phyloP scores from a whole-genome alignment of 2,329 filamentous ascomycete species.

The Xylariales sp. region DNA sequence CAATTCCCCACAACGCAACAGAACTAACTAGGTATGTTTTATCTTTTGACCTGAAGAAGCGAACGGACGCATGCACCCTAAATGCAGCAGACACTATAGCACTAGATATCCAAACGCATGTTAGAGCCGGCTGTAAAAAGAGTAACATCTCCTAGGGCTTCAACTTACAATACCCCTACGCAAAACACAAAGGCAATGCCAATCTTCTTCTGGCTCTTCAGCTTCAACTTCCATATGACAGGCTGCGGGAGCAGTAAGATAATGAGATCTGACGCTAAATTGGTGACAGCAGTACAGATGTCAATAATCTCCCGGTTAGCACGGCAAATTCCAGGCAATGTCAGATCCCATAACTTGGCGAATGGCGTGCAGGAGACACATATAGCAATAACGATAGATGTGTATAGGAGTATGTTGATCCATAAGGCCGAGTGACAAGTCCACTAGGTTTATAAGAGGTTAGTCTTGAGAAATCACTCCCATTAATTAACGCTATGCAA shows the following conservation, averaged over 20 bases:
- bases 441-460: constrained; percentile 17
- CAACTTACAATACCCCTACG: constrained; percentile 28
- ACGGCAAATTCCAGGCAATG: constrained; percentile 23
- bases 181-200: constrained; percentile 32
- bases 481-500: not conserved
- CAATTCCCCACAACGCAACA: constrained; percentile 26
- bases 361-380: constrained; percentile 27
- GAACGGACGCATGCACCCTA: constrained; percentile 11
- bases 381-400: constrained; percentile 9
- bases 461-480: not conserved
- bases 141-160: too few species aligned
- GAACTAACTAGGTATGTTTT: constrained; percentile 21
- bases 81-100: constrained; percentile 21
- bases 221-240: constrained; percentile 36
- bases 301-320: constrained; percentile 15
- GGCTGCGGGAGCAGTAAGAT: constrained; percentile 34
- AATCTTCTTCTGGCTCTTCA: constrained; percentile 29
- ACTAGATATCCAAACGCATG: not conserved
- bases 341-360: constrained; percentile 28
- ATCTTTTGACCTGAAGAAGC: constrained; percentile 12
- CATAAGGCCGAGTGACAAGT: constrained; percentile 11
- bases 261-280: constrained; percentile 29
- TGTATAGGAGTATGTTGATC: constrained; percentile 18
- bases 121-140: not conserved
- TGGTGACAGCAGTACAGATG: constrained; percentile 19